Base-by-base conservation (phyloP, 1,284 basidiomycete species). In the Malassezia nana region DNA sequence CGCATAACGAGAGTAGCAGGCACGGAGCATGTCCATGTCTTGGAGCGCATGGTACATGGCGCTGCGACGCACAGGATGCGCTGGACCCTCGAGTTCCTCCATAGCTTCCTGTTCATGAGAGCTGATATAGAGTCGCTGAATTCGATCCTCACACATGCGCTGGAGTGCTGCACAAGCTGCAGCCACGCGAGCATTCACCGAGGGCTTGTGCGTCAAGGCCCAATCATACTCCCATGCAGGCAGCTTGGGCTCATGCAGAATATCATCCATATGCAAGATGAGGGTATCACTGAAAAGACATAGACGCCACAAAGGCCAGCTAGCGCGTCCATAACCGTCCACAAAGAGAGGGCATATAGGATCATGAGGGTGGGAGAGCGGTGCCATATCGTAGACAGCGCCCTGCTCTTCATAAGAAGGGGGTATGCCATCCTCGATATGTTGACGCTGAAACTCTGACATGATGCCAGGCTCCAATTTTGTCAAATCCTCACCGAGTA, bases 261-360 rank as follows among this genome's bases (percentile, higher is more conserved):
- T 3, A 15, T 38, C 35, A 20, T 38, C 35, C 35, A 20, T 18
- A 38, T 38, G 35, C 6, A n/a, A 38, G 2, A 38, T 20, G 2
- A 18, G 7, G 18, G 35, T n/a, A 38, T 38, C 2, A 18, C 35
- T 38, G 33, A 33, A 33, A 7, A 55, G 30, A 5, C 24, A 46
- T 12, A 55, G 42, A 8, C 33, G 38, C 53, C 53, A 55, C 4
- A 55, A 43, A 6, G 20, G 22, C 47, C 42, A 50, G 43, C 47
- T 55, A 13, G 38, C 15, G 1, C 48, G 41, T 3, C 53, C 53
- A 25, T 20, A n/a, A 0, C 42, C 42, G 31, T 55, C 53, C 15
- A 55, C 22, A 28, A 50, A 55, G 13, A 55, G 30, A 10, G 53
- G 53, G n/a, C 38, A 40, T 6, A 20, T 13, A 5, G n/a, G 31